These are phyloP conservation scores for Chaetomiaceae sp. DNA, from an alignment of 2,329 filamentous ascomycete species.

Conservation along the genomic window DNA sequence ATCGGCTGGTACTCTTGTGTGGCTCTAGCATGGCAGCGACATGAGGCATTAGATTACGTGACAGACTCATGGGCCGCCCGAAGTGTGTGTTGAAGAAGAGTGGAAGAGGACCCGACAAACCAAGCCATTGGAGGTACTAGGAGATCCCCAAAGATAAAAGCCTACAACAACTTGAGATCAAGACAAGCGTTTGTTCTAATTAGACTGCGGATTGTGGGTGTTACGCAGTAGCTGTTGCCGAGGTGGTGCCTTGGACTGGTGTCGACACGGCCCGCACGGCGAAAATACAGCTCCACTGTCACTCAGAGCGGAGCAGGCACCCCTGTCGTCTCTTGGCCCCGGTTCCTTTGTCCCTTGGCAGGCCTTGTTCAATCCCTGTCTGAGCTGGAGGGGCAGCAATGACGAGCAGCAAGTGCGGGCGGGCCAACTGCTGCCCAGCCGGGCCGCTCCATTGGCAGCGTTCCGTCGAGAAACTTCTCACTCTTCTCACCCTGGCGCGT, in stretches of 20 bases:
- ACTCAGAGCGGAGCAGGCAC: not conserved
- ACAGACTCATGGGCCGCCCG: too few relatives aligned
- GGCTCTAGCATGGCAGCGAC: slow-evolving; percentile 9
- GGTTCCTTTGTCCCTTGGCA: slow-evolving; percentile 1
- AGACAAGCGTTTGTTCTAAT: too few relatives aligned
- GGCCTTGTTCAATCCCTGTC: slow-evolving; percentile 7
- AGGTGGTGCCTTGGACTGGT: too few relatives aligned
- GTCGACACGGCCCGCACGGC: too few relatives aligned
- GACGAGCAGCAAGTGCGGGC: slow-evolving; percentile 20
- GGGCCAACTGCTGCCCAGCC: slow-evolving; percentile 17
- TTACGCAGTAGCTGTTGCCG: too few relatives aligned
- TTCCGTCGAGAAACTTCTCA: slow-evolving; percentile 22
- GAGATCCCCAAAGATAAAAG: too few relatives aligned
- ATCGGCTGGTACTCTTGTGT: slow-evolving; percentile 24
- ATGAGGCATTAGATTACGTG: slow-evolving; percentile 24
- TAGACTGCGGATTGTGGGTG: too few relatives aligned
- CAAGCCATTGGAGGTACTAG: too few relatives aligned
- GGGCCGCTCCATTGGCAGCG: slow-evolving; percentile 18
- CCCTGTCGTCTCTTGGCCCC: not conserved
- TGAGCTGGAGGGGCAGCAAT: slow-evolving; percentile 19
- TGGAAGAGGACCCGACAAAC: not conserved
- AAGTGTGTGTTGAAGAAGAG: not conserved
- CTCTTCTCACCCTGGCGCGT: too few relatives aligned
- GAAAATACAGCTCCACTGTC: not conserved
- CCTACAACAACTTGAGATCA: too few relatives aligned